phyloP scores from a whole-genome alignment of 2,329 filamentous ascomycete species.

The Pseudocercospora crystallina region DNA sequence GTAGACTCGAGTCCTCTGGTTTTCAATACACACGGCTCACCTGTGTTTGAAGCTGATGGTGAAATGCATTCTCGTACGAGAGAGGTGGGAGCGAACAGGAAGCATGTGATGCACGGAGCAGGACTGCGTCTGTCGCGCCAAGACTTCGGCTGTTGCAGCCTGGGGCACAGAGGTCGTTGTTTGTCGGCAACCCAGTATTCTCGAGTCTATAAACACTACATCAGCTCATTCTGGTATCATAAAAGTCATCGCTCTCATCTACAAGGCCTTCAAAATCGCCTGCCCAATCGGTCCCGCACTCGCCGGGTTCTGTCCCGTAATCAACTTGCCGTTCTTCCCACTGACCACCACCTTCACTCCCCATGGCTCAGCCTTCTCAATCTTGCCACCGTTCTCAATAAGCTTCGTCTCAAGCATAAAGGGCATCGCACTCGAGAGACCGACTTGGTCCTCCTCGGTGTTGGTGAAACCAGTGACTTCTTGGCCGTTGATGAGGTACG shows the following conservation, averaged over 20 bases:
- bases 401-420: conserved; percentile 63
- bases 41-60: too few species aligned
- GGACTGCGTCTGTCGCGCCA: too few species aligned
- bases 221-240: neutral
- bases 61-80: too few species aligned
- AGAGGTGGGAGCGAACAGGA: too few species aligned
- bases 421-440: conserved; percentile 47
- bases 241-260: neutral
- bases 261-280: conserved; percentile 35
- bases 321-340: conserved; percentile 39
- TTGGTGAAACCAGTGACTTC: conserved; percentile 62
- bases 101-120: too few species aligned
- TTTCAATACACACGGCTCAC: too few species aligned
- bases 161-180: too few species aligned
- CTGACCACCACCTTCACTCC: conserved; percentile 44
- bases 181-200: too few species aligned
- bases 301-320: conserved; percentile 52
- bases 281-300: conserved; percentile 46
- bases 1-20: too few species aligned
- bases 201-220: too few species aligned
- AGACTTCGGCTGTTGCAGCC: too few species aligned
- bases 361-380: conserved; percentile 57
- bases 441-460: conserved; percentile 52
- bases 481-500: conserved; percentile 56
- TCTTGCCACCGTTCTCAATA: conserved; percentile 54